Base-by-base conservation (phyloP, 2,329 filamentous ascomycete species). In the Aureobasidium musti region DNA sequence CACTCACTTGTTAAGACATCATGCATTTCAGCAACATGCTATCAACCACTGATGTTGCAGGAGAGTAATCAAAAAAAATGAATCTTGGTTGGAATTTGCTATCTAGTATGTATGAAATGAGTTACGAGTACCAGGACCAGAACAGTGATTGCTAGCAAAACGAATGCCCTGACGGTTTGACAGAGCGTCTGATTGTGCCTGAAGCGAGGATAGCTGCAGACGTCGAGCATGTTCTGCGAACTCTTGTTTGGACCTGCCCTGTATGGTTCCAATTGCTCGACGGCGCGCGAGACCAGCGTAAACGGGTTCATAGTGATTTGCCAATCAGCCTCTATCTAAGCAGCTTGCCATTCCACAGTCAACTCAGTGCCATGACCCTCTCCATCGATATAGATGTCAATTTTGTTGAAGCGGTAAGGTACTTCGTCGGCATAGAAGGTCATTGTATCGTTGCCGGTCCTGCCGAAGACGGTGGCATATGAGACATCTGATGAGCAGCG, bases 401-500 rank as follows among this genome's bases (percentile, higher is more conserved):
- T 77, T 72, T 83, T 80, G 54, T 74, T 79, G 50, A 72, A 78
- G 1, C 81, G 80, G 37, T 72, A 74, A 7, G 82, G 78, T 19
- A 76, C 75, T 26, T 71, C 72, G 68, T 81, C 78, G 0, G 82
- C 80, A 41, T 78, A 82, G 70, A 80, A 84, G 0, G 72, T 74
- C 10, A 84, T 63, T 10, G 73, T 73, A 2, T 73, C 75, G 5
- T 76, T 73, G 4, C 72, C 70, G 50, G 70, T 74, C 2, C 75
- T 21, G 11, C 11, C 77, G 68, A 84, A 84, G 0, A 77, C 74
- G 0, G 80, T 80, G 3, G 76, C 75, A 5, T 73, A 73, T 10
- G 74, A 77, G 5, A 83, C 79, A n/a, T 78, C 75, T 2, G 79
- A 78, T 4, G 79, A 84, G 73, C 88, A 90, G 17, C 78, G 82